Evolutionary conservation across 1,284 basidiomycete species (phyloP).

Genomic region (Malassezia furfur): DNA sequence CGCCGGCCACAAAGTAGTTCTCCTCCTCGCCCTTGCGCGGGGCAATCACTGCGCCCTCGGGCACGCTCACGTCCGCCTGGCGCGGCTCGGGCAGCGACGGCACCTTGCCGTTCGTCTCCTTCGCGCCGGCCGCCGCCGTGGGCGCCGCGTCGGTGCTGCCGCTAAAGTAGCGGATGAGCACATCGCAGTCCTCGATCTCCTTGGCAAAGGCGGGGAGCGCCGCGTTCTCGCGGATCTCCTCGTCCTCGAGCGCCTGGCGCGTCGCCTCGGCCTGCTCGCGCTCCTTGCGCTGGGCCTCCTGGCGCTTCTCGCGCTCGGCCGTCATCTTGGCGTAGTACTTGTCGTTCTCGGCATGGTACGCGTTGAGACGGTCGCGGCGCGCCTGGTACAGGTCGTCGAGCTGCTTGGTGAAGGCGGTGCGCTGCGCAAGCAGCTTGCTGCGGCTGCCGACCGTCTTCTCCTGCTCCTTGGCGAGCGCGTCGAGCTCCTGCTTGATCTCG

Average conservation of each 20-base stretch:
- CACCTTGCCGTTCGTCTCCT: constrained; percentile 49
- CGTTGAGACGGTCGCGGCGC: constrained; percentile 59
- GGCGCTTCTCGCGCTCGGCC: constrained; percentile 53
- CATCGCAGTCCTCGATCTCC: constrained; percentile 93
- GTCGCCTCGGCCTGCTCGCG: constrained; percentile 71
- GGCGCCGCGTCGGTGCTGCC: constrained; percentile 30
- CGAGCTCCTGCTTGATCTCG: constrained; percentile 73
- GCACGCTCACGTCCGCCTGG: constrained; percentile 57
- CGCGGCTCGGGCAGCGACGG: constrained; percentile 77
- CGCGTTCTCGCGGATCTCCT: constrained; percentile 80
- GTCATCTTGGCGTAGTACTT: constrained; percentile 39
- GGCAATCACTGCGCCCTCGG: constrained; percentile 61
- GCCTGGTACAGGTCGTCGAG: constrained; percentile 63
- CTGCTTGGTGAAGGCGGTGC: constrained; percentile 58
- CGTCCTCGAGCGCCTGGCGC: constrained; percentile 71
- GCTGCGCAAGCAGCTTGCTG: constrained; percentile 76
- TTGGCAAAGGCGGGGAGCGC: constrained; percentile 78
- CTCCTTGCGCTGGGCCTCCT: constrained; percentile 69
- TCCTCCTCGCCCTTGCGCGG: constrained; percentile 75
- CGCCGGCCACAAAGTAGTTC: constrained; percentile 69
- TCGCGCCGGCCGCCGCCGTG: constrained; percentile 1
- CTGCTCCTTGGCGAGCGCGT: constrained; percentile 71
- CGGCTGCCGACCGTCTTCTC: constrained; percentile 76
- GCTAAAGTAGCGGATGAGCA: constrained; percentile 77
- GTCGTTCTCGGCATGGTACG: constrained; percentile 38